phyloP scores from a whole-genome alignment of 208 protist genomes.

The Leishmania braziliensis region DNA sequence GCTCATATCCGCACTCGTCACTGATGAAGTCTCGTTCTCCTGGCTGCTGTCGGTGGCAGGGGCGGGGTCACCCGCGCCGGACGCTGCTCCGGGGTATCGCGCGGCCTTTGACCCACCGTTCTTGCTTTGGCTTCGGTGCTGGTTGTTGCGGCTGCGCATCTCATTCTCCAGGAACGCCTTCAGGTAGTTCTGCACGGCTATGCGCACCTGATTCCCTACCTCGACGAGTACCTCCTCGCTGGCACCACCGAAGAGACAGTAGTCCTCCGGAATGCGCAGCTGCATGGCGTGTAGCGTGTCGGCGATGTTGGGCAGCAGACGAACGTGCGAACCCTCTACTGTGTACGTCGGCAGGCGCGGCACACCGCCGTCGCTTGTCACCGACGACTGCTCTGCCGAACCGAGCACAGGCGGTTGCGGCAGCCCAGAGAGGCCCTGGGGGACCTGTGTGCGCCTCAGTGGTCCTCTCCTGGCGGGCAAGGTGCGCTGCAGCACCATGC shows the following conservation, averaged over 20 bases:
- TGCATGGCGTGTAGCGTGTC: slow-evolving; percentile 56
- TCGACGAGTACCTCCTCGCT: slow-evolving; percentile 1
- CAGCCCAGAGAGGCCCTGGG: slow-evolving; percentile 19
- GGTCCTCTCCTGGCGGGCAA: not conserved
- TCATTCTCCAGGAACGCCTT: not conserved
- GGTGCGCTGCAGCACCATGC: slow-evolving; percentile 26
- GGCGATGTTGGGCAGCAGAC: slow-evolving; percentile 48
- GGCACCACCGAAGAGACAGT: slow-evolving; percentile 49
- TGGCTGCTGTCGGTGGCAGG: not conserved
- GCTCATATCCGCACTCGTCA: not conserved
- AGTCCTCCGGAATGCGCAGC: slow-evolving; percentile 68
- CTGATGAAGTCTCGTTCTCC: not conserved
- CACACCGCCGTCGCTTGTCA: not conserved
- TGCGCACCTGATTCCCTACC: slow-evolving; percentile 54
- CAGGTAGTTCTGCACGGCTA: slow-evolving; percentile 73
- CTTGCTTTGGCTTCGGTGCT: not conserved
- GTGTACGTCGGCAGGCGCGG: slow-evolving; percentile 70
- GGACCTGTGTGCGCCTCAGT: not conserved
- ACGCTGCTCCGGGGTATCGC: not conserved
- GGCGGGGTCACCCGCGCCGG: not conserved
- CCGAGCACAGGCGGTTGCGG: not conserved
- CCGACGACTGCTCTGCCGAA: not conserved
- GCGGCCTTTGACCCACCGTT: not conserved
- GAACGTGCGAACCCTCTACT: slow-evolving; percentile 54
- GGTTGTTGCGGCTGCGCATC: slow-evolving; percentile 4